phyloP scores from a whole-genome alignment of 1,284 basidiomycete species.

The Hemileia vastatrix region DNA sequence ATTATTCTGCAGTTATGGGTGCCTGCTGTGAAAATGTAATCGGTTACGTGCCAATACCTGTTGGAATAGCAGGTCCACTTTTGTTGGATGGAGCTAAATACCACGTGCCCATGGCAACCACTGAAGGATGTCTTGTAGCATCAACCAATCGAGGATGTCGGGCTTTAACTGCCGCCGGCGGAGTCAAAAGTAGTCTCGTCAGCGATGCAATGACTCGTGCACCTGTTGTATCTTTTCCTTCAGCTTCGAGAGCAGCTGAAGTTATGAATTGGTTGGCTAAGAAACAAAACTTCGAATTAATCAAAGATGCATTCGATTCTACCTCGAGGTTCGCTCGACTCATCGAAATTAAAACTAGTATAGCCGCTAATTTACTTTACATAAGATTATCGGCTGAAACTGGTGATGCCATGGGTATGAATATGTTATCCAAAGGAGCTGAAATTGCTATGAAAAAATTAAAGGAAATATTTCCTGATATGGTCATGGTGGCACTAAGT shows the following conservation, averaged over 20 bases:
- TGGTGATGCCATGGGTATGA: constrained; percentile 45
- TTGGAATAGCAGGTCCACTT: constrained; percentile 43
- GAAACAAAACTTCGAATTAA: constrained; percentile 34
- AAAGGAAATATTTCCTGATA: constrained; percentile 40
- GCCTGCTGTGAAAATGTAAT: constrained; percentile 44
- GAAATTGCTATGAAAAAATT: constrained; percentile 40
- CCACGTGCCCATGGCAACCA: constrained; percentile 43
- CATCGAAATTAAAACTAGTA: constrained; percentile 36
- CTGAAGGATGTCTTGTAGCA: constrained; percentile 42
- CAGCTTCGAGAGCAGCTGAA: constrained; percentile 34
- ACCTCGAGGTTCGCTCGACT: constrained; percentile 42
- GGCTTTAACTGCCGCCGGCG: constrained; percentile 40
- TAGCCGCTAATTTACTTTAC: constrained; percentile 41
- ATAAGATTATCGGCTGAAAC: constrained; percentile 43
- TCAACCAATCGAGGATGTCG: constrained; percentile 44
- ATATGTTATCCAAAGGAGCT: constrained; percentile 44
- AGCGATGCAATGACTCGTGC: constrained; percentile 45
- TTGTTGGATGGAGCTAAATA: constrained; percentile 38
- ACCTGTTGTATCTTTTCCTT: constrained; percentile 41
- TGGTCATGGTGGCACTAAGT: constrained; percentile 39
- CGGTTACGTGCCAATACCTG: constrained; percentile 41
- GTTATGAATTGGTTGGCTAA: constrained; percentile 45
- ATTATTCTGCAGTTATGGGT: constrained; percentile 41
- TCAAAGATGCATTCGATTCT: constrained; percentile 42
- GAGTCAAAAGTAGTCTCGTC: constrained; percentile 41